phyloP scores from a whole-genome alignment of 2,329 filamentous ascomycete species.

The Passalora sequoiae region DNA sequence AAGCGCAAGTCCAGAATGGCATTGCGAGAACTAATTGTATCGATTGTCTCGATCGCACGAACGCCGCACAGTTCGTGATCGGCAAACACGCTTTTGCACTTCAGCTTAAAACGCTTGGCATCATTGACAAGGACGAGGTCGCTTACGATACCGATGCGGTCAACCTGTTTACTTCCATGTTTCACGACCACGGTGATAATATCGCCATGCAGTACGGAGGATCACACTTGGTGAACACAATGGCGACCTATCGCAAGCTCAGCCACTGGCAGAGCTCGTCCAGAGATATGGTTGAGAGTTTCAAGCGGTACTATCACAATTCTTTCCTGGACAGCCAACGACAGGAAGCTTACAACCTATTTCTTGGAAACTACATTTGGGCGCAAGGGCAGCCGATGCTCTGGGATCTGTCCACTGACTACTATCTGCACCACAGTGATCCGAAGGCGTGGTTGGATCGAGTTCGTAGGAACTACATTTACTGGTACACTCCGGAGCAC shows the following conservation, averaged over 20 bases:
- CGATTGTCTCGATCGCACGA: conserved; percentile 93
- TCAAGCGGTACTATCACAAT: conserved; percentile 98
- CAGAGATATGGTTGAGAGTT: conserved; percentile 97
- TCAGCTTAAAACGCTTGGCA: conserved; percentile 84
- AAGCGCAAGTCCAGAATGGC: conserved; percentile 76
- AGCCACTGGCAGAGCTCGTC: conserved; percentile 99
- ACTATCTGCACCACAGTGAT: conserved; percentile 88
- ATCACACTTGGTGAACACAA: conserved; percentile 95
- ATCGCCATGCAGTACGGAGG: conserved; percentile 97
- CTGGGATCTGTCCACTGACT: conserved; percentile 92
- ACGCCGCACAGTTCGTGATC: conserved; percentile 96
- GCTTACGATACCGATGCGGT: conserved; percentile 94
- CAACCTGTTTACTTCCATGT: conserved; percentile 94
- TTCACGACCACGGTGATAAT: conserved; percentile 94
- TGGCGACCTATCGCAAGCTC: conserved; percentile 98
- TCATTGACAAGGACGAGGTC: conserved; percentile 71
- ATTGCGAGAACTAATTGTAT: conserved; percentile 96
- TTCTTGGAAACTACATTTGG: conserved; percentile 93
- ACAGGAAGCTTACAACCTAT: conserved; percentile 96
- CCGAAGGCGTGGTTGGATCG: conserved; percentile 67
- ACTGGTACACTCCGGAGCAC: conserved; percentile 76
- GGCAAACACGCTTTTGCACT: conserved; percentile 89
- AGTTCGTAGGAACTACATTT: conserved; percentile 65
- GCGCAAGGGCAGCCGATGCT: conserved; percentile 84
- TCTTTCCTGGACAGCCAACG: conserved; percentile 96